Conservation (phyloP, 768 basidiomycete genomes). For the Trichaptum fuscoviolaceum region DNA sequence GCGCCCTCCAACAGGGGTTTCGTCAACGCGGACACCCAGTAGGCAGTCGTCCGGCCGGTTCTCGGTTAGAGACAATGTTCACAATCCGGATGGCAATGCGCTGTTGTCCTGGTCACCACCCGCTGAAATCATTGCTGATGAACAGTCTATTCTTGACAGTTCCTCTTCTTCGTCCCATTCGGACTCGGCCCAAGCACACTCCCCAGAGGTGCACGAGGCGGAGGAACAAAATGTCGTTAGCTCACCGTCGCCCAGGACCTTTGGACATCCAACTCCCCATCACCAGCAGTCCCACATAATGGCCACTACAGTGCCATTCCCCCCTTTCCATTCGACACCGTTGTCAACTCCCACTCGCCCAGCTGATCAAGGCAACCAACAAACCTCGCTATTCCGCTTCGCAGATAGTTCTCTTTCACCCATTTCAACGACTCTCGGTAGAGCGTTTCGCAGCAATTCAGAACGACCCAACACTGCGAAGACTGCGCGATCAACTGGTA, state of each 20-base stretch:
- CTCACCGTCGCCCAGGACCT: slow-evolving; percentile 36
- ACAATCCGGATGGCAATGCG: slow-evolving; percentile 20
- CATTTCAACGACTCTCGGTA: slow-evolving; percentile 19
- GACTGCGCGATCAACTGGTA: neutral
- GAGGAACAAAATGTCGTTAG: slow-evolving; percentile 5
- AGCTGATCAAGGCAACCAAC: slow-evolving; percentile 10
- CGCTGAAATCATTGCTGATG: slow-evolving; percentile 14
- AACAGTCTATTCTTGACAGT: neutral
- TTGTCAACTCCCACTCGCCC: slow-evolving; percentile 49
- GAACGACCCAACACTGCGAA: slow-evolving; percentile 10
- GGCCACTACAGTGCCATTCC: slow-evolving; percentile 26
- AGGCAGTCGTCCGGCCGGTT: slow-evolving; percentile 26
- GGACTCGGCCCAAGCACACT: slow-evolving; percentile 11
- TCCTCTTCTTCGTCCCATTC: slow-evolving; percentile 14
- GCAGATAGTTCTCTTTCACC: slow-evolving; percentile 13
- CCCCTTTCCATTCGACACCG: slow-evolving; percentile 35
- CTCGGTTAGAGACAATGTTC: slow-evolving; percentile 22
- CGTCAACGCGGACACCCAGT: slow-evolving; percentile 19
- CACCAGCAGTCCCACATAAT: slow-evolving; percentile 16
- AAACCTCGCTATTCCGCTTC: slow-evolving; percentile 17
- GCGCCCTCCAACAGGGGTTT: slow-evolving; percentile 19
- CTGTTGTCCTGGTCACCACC: slow-evolving; percentile 12
- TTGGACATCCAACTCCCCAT: slow-evolving; percentile 33
- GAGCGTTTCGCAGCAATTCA: slow-evolving; percentile 17
- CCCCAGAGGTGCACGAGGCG: slow-evolving; percentile 20